These are phyloP conservation scores for Hypocrella siamensis DNA, from an alignment of 2,329 filamentous ascomycete species.

Conservation along the genomic window DNA sequence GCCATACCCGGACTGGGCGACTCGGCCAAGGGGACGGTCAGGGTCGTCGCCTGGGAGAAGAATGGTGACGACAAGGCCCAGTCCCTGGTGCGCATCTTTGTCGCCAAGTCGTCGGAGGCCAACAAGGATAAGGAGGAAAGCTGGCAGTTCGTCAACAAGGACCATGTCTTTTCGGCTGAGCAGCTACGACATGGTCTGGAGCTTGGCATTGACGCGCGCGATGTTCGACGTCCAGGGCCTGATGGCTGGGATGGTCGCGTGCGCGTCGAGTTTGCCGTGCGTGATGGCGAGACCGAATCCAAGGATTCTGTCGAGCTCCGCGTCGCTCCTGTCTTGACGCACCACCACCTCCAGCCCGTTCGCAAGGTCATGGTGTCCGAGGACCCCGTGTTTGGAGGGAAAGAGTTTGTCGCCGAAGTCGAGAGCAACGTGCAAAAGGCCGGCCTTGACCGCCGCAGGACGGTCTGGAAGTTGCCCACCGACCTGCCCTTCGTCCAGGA, in stretches of 20 bases:
- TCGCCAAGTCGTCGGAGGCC: constrained; percentile 1
- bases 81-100: constrained; percentile 13
- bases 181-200: constrained; percentile 13
- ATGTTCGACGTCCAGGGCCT: constrained; percentile 8
- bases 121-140: constrained; percentile 3
- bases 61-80: constrained; percentile 1
- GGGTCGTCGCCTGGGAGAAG: too few relatives aligned
- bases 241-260: constrained; percentile 13
- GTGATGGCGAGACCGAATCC: constrained; percentile 5
- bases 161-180: constrained; percentile 12
- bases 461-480: constrained; percentile 10
- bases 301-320: constrained; percentile 15
- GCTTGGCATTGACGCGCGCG: constrained; percentile 19
- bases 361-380: constrained; percentile 11
- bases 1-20: constrained; percentile 9
- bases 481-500: constrained; percentile 22
- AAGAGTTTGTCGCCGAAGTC: too few relatives aligned
- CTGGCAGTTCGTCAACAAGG: constrained; percentile 13
- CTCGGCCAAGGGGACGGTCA: constrained; percentile 7
- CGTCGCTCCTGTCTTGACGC: constrained; percentile 19
- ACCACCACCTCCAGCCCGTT: constrained; percentile 18
- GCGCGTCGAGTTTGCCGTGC: constrained; percentile 13
- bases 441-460: too few relatives aligned
- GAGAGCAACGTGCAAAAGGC: too few relatives aligned
- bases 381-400: too few relatives aligned